These are phyloP conservation scores for Tubosaeta sp. DNA, from an alignment of 768 basidiomycete species.

Conservation along the genomic window DNA sequence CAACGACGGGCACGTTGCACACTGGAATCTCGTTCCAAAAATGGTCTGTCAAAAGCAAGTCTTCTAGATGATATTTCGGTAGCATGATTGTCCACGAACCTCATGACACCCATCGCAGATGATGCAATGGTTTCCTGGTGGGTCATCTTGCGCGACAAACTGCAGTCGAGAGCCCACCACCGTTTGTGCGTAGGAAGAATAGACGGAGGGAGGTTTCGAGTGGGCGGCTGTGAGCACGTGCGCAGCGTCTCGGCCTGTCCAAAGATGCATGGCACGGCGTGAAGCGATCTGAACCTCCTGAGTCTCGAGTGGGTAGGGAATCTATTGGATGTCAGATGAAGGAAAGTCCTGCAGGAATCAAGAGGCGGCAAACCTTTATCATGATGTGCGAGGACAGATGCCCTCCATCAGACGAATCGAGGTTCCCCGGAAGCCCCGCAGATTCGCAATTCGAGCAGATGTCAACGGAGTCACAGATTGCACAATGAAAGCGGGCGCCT, in stretches of 20 bases:
- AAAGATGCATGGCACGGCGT: constrained; percentile 65
- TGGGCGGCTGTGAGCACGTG: constrained; percentile 46
- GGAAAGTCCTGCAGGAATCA: background rate
- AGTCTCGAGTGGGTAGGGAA: constrained; percentile 76
- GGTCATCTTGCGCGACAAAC: constrained; percentile 27
- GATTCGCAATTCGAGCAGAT: constrained; percentile 87
- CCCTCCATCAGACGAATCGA: constrained; percentile 72
- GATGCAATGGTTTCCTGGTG: constrained; percentile 50
- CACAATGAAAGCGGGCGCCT: constrained; percentile 90
- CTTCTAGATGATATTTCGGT: background rate
- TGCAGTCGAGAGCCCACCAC: constrained; percentile 51
- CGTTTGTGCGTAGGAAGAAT: constrained; percentile 63
- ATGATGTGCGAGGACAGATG: constrained; percentile 86
- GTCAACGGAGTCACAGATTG: constrained; percentile 79
- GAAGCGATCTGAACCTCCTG: constrained; percentile 75
- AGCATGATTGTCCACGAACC: constrained; percentile 35
- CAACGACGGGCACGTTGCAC: constrained; percentile 80
- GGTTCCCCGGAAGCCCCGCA: constrained; percentile 77
- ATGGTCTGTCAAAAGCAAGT: constrained; percentile 48
- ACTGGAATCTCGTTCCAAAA: constrained; percentile 80
- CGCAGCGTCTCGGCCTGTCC: constrained; percentile 73
- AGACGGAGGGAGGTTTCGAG: constrained; percentile 54
- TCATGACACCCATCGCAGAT: constrained; percentile 58
- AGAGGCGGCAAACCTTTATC: constrained; percentile 67
- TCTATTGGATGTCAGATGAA: constrained; percentile 41